Base-by-base conservation (phyloP, 129 eudicot species). In the Flaveria sonorensis region DNA sequence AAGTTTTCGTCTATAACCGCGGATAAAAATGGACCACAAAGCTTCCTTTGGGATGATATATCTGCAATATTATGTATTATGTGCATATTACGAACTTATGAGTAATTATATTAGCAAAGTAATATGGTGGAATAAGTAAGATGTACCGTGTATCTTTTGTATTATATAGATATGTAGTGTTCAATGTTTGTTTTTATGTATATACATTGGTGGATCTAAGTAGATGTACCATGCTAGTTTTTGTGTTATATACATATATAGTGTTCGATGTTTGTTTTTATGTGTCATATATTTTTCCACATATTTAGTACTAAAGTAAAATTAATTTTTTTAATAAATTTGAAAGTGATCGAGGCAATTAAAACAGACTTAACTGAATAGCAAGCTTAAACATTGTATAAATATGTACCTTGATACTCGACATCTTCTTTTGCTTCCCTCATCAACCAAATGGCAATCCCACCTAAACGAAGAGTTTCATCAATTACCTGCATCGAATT, bases 401-500 rank as follows among this genome's bases (percentile, higher is more conserved):
- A 70, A 50, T 2, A 45, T 36, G 50, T 87, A 88, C 97, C 97
- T 85, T 83, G 82, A 62, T 88, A 91, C 78, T 79, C 74, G 3
- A 91, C 77, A 32, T 87, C 87, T 63, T 86, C 83, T 79, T 76
- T 88, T 73, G 97, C 90, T 71, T 88, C 94, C 76, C 94, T 86
- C 93, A 88, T 89, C 67, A 91, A 76, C 97, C 94, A 91, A 79
- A 91, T 91, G 24, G 94, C 97, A 40, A 91, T 91, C 39, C 97
- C 97, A 15, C 92, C 95, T 60, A 89, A 70, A 13, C 87, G 82
- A 70, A 88, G 88, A 39, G 95, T 87, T 87, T 91, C 97, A 56
- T 91, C 95, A 7, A 88, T 91, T 11, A 91, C 92, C 94, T 91
- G 84, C 68, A 40, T 19, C 28, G 68, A 53, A 36, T 24, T 42